Conservation (phyloP, 2,329 filamentous ascomycete species). For the Apiospora saccharicola region DNA sequence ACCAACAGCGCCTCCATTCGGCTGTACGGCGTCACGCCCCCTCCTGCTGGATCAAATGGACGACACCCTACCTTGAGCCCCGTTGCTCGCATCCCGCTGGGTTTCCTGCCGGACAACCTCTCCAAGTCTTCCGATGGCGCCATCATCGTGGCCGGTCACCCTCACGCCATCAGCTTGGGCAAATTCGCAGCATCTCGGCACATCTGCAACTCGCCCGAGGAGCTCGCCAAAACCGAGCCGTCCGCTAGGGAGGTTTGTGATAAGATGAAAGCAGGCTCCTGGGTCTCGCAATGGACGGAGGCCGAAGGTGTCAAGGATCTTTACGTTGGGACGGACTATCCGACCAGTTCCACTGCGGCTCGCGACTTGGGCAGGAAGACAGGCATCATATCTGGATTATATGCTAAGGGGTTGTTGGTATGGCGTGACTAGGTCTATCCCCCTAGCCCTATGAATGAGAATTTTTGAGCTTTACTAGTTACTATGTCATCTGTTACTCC, state of each 20-base stretch:
- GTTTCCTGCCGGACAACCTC: slow-evolving; percentile 52
- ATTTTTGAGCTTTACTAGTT: neutral
- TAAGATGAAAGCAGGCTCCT: slow-evolving; percentile 27
- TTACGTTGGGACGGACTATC: slow-evolving; percentile 43
- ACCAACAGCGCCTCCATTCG: slow-evolving; percentile 40
- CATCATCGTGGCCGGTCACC: slow-evolving; percentile 51
- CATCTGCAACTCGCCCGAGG: slow-evolving; percentile 43
- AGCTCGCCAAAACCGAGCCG: slow-evolving; percentile 36
- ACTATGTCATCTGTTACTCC: too few relatives aligned
- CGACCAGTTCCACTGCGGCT: slow-evolving; percentile 41
- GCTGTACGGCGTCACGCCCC: slow-evolving; percentile 39
- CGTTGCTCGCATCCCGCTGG: slow-evolving; percentile 35
- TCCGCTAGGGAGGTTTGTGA: slow-evolving; percentile 34
- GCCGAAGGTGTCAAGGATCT: slow-evolving; percentile 39
- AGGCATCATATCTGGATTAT: slow-evolving; percentile 44
- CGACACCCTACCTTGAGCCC: slow-evolving; percentile 30
- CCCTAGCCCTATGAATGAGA: neutral
- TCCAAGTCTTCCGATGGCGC: slow-evolving; percentile 39
- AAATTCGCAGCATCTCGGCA: slow-evolving; percentile 43
- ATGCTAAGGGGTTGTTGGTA: slow-evolving; percentile 41
- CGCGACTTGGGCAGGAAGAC: slow-evolving; percentile 37
- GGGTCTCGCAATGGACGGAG: slow-evolving; percentile 45
- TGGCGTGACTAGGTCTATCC: slow-evolving; percentile 28
- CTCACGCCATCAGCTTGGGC: slow-evolving; percentile 43
- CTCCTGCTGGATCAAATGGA: neutral